Percentiles rank a stretch among this genome's conserved stretches.
Evolutionary conservation across 179 eudicot genomes (phyloP).

Genomic region (Beta macrorhiza): DNA sequence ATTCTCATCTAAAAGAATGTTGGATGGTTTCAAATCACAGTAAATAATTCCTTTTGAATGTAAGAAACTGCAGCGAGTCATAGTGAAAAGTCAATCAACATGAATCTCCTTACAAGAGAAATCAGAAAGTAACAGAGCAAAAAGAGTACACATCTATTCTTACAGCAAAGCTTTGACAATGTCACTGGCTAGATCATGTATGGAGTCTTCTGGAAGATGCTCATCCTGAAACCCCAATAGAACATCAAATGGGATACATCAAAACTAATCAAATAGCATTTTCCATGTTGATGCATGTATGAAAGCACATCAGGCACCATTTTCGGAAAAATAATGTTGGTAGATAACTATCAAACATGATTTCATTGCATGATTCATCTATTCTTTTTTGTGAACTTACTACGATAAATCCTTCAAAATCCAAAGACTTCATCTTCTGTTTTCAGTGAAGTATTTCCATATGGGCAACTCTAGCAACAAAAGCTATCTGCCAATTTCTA

Average conservation of each 20-base stretch:
- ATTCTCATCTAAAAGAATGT: conserved; percentile 88
- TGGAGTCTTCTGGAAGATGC: conserved; percentile 92
- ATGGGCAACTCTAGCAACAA: no score
- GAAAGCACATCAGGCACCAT: not conserved
- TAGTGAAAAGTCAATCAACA: not conserved
- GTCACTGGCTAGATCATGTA: conserved; percentile 76
- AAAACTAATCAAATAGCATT: not conserved
- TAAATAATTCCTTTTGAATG: conserved; percentile 92
- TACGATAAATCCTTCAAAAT: no score
- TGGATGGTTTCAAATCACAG: conserved; percentile 95
- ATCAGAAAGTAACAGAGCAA: not conserved
- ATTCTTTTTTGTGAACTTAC: no score
- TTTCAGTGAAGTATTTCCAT: no score
- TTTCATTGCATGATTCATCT: no score
- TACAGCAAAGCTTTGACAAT: conserved; percentile 83
- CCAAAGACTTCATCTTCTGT: no score
- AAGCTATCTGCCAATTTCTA: no score
- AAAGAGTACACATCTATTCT: conserved; percentile 30
- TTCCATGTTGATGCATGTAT: not conserved
- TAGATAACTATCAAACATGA: not conserved
- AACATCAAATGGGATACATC: conserved; percentile 4
- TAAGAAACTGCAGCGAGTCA: conserved; percentile 53
- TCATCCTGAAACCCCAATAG: conserved; percentile 53
- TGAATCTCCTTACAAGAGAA: not conserved
- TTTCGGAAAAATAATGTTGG: not conserved